Evolutionary conservation across 768 basidiomycete genomes (phyloP).

Genomic region (Tephrocybe sp.): DNA sequence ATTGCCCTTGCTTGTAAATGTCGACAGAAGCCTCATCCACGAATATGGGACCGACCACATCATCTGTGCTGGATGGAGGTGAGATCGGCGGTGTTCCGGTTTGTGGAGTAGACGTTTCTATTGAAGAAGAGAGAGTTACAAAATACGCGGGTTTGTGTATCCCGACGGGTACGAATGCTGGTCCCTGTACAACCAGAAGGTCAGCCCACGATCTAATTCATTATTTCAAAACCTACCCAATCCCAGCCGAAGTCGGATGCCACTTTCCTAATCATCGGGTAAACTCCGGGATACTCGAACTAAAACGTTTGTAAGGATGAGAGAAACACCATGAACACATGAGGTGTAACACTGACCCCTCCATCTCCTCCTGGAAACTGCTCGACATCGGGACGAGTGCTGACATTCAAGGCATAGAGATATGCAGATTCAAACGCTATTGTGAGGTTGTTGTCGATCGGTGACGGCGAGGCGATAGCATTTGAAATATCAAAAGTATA

Average conservation of each 20-base stretch:
- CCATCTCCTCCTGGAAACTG: conserved; percentile 32
- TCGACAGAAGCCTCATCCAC: conserved; percentile 53
- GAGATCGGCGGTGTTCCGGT: conserved; percentile 22
- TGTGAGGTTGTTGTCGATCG: conserved; percentile 40
- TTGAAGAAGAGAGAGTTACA: conserved; percentile 33
- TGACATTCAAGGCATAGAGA: conserved; percentile 52
- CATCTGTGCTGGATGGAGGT: conserved; percentile 19
- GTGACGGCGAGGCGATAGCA: conserved; percentile 28
- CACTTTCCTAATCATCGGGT: conserved; percentile 48
- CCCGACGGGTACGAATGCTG: conserved; percentile 55
- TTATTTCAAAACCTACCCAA: conserved; percentile 35
- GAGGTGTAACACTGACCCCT: conserved; percentile 23
- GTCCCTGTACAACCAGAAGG: conserved; percentile 34
- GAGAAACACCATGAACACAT: background rate
- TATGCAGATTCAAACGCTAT: conserved; percentile 53
- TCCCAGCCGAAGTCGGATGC: conserved; percentile 62
- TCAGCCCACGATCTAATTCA: background rate
- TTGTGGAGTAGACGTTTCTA: conserved; percentile 11
- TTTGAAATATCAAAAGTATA: conserved; percentile 50
- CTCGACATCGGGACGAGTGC: conserved; percentile 46
- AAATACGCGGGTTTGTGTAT: conserved; percentile 56
- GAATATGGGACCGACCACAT: conserved; percentile 30
- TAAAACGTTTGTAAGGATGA: conserved; percentile 14
- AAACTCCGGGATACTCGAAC: conserved; percentile 50
- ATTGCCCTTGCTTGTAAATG: conserved; percentile 51